phyloP scores from a whole-genome alignment of 1,284 basidiomycete genomes.

The Moesziomyces sp. region DNA sequence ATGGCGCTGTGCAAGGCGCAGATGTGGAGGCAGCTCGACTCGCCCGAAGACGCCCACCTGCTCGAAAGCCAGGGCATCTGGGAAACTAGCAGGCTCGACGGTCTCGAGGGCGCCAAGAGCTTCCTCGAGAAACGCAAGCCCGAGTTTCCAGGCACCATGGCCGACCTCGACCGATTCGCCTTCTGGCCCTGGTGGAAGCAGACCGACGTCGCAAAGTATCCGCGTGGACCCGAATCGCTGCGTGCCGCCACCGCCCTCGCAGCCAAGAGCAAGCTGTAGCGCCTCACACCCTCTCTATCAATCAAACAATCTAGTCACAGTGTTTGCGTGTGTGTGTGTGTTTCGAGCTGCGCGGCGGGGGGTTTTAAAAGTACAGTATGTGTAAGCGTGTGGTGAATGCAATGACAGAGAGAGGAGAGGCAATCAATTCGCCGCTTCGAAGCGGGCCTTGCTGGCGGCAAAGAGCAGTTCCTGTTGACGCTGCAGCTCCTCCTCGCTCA shows the following conservation, averaged over 20 bases:
- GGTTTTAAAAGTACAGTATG: background rate
- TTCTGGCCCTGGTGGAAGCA: constrained; percentile 61
- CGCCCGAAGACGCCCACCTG: constrained; percentile 54
- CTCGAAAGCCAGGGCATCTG: constrained; percentile 50
- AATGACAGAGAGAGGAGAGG: background rate
- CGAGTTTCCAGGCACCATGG: constrained; percentile 39
- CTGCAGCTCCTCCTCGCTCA: constrained; percentile 89
- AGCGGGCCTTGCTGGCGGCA: constrained; percentile 78
- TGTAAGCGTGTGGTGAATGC: too few species aligned
- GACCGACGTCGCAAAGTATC: constrained; percentile 26
- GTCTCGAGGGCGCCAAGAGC: constrained; percentile 49
- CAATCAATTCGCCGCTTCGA: constrained; percentile 68
- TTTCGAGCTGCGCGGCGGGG: background rate
- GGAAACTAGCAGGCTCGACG: constrained; percentile 44
- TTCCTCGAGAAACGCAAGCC: constrained; percentile 54
- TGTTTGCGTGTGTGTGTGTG: constrained; percentile 5
- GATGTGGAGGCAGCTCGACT: constrained; percentile 42
- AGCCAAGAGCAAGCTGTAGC: constrained; percentile 21
- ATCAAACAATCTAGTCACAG: background rate
- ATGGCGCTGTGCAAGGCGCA: constrained; percentile 59
- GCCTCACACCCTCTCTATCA: background rate
- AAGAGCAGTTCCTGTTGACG: constrained; percentile 90
- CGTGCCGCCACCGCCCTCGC: constrained; percentile 16
- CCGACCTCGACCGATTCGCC: constrained; percentile 45
- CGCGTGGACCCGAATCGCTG: constrained; percentile 26